Percentiles rank a stretch among this genome's conserved stretches.
Conservation (phyloP, 192 early-diverging fungal species). For the Coemansia sp. region DNA sequence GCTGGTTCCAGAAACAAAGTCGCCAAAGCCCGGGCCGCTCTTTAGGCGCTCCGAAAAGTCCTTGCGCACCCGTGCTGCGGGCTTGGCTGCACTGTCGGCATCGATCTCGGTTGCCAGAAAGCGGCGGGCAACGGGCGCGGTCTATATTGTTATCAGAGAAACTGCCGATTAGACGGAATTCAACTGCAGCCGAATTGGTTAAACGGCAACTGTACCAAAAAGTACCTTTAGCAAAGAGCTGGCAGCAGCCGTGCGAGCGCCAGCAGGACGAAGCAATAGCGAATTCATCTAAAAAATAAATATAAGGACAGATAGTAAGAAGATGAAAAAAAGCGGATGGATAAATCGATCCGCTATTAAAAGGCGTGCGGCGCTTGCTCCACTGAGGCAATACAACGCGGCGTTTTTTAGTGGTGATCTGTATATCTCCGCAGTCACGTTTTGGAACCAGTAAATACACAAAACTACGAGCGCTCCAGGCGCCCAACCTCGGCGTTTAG, state of each 20-base stretch:
- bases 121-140: constrained; percentile 7
- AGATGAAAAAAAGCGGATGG: neutral
- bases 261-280: neutral
- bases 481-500: constrained; percentile 19
- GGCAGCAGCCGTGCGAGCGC: neutral
- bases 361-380: neutral
- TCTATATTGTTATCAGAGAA: neutral
- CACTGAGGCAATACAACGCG: neutral
- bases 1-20: constrained; percentile 42
- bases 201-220: neutral
- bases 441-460: neutral
- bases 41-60: constrained; percentile 51
- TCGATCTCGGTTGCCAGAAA: constrained; percentile 34
- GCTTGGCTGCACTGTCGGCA: constrained; percentile 1
- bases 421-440: neutral
- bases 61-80: constrained; percentile 27
- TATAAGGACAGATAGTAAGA: neutral
- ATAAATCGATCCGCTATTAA: neutral
- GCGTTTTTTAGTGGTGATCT: neutral
- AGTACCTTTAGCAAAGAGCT: neutral
- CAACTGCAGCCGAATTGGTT: no score
- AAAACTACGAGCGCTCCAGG: neutral
- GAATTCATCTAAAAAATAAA: neutral
- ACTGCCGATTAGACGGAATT: neutral
- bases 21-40: constrained; percentile 53